These are phyloP conservation scores for Pythium utonaiense DNA, from an alignment of 352 stramenopile genomes.

Conservation along the genomic window DNA sequence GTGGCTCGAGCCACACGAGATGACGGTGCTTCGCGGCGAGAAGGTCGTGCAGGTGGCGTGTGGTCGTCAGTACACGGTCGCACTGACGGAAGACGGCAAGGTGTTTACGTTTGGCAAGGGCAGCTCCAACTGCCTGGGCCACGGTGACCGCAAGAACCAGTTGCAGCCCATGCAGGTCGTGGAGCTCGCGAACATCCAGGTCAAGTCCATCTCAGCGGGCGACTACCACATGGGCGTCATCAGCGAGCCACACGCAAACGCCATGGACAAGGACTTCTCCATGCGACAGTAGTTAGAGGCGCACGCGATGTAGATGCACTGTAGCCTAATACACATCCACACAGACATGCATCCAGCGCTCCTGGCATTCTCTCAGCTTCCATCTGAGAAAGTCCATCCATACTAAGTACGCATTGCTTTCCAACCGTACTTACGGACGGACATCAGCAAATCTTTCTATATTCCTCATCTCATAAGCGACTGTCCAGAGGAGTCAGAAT, in stretches of 20 bases:
- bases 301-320: background rate
- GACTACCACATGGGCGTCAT: constrained; percentile 87
- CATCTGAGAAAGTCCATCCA: background rate
- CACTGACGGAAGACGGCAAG: constrained; percentile 63
- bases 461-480: constrained; percentile 24
- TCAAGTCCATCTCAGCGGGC: constrained; percentile 80
- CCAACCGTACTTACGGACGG: background rate
- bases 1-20: constrained; percentile 90
- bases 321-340: constrained; percentile 1
- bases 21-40: constrained; percentile 73
- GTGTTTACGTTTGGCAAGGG: constrained; percentile 89
- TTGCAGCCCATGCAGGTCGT: constrained; percentile 82
- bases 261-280: constrained; percentile 82
- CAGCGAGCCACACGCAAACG: constrained; percentile 55
- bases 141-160: constrained; percentile 87
- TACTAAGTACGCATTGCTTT: background rate
- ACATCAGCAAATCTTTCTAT: constrained; percentile 22
- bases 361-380: too few species aligned
- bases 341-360: too few species aligned
- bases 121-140: constrained; percentile 83
- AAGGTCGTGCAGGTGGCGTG: constrained; percentile 80
- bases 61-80: constrained; percentile 83
- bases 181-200: constrained; percentile 47
- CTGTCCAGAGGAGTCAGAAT: constrained; percentile 5
- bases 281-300: constrained; percentile 47